Evolutionary conservation across 2,329 filamentous ascomycete genomes (phyloP), one percentile per base, ranked within the genome.

Genomic region (Leptoxyphium fumago): DNA sequence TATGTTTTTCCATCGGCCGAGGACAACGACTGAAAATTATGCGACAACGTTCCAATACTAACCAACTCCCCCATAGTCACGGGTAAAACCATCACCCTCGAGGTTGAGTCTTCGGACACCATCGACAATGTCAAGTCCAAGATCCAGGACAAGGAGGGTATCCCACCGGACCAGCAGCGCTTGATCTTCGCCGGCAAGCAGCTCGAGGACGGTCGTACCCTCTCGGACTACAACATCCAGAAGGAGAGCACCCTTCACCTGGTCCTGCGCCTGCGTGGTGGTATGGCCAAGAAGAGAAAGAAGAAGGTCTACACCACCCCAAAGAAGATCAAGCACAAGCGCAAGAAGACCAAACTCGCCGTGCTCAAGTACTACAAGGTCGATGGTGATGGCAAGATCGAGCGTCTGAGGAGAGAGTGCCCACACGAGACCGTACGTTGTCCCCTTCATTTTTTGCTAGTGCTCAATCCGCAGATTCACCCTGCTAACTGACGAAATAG

Each of bases 321-420:
- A 71, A 98, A 98, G 88, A 98, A 98, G 87, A 98, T 98, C 84
- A 98, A 98, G 91, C 91, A 98, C 83, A 98, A 98, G 88, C 84
- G 87, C 78, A 98, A 96, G 87, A 98, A 98, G 89, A 94, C 84
- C 81, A 98, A 98, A 84, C 77, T 98, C 71, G 91, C 91, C 64
- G 89, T 98, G 61, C 88, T 98, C 72, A 98, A 98, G 83, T 98
- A 98, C 85, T 98, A 98, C 85, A 98, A 98, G 85, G 91, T 98
- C 63, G 91, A 96, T 72, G 86, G 84, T 62, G 91, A 98, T 65
- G 91, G 93, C 73, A 96, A 96, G 83, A 96, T 98, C 64, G 91
- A 98, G 84, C 91, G 91, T 66, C 82, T 98, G 59, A 81, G 93
- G 68, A 81, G 91, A 72, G 93, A 98, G 80, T 98, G 91, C 78